Evolutionary conservation across 1,284 basidiomycete genomes (phyloP).

Genomic region (Omphalotus olearius): DNA sequence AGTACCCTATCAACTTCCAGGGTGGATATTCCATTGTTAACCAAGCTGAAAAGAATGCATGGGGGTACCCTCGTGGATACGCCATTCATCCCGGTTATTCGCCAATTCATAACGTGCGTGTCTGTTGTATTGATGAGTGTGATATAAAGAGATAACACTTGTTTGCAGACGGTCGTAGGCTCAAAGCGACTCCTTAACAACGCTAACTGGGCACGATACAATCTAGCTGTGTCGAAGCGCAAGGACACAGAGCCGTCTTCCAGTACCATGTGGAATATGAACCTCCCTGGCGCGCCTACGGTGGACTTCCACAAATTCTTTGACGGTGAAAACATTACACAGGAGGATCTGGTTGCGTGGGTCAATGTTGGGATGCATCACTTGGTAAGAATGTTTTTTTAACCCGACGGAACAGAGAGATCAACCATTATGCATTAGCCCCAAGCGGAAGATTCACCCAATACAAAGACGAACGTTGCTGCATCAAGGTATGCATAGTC

Average conservation of each 20-base stretch:
- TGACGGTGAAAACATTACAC: slow-evolving; percentile 55
- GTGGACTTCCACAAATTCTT: slow-evolving; percentile 65
- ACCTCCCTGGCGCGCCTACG: slow-evolving; percentile 52
- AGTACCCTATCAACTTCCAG: slow-evolving; percentile 51
- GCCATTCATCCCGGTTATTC: slow-evolving; percentile 52
- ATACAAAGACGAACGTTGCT: slow-evolving; percentile 57
- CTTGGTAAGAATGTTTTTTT: slow-evolving; percentile 5
- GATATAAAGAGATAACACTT: too few relatives aligned
- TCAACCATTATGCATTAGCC: slow-evolving; percentile 29
- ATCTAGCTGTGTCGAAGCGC: slow-evolving; percentile 51
- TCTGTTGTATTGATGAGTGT: not conserved
- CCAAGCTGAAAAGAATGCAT: slow-evolving; percentile 48
- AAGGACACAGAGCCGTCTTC: slow-evolving; percentile 59
- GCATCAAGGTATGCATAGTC: slow-evolving; percentile 40
- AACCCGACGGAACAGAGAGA: not conserved
- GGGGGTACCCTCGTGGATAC: slow-evolving; percentile 55
- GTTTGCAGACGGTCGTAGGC: slow-evolving; percentile 44
- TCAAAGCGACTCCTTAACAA: slow-evolving; percentile 55
- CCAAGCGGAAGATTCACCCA: slow-evolving; percentile 57
- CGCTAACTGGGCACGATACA: slow-evolving; percentile 63
- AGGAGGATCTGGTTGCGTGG: slow-evolving; percentile 62
- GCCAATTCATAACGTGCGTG: slow-evolving; percentile 44
- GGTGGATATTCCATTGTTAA: slow-evolving; percentile 59
- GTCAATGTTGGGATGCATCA: slow-evolving; percentile 64
- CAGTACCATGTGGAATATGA: slow-evolving; percentile 57